Base-by-base conservation (phyloP, 345 rosid species). In the Tarenaya hassleriana region DNA sequence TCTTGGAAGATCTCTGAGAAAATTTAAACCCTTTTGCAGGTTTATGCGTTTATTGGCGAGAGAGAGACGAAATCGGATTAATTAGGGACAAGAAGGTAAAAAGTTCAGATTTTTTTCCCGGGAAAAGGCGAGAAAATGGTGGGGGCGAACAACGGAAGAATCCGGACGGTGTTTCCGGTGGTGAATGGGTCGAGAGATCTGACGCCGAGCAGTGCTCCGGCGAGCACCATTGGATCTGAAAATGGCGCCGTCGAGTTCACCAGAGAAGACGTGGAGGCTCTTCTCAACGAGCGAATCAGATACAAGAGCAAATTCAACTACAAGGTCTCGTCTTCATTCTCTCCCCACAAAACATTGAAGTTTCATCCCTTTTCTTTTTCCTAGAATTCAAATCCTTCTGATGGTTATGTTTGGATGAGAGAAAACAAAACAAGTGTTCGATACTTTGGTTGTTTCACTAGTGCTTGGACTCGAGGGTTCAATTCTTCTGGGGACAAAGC, bases 241-340 rank as follows among this genome's bases (percentile, higher is more conserved):
- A 75, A 64, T 52, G 77, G 87, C 8, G 66, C 73, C 15, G 58
- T 69, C 55, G 87, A 81, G 66, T 75, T 75, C 64, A 71, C 87
- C 2, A 71, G 87, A 59, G 87, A 77, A 75, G 87, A 75, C 16
- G 87, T 81, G 54, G 83, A 73, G 10, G 73, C 87, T 42, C 70
- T 81, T 60, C 62, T 81, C 56, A 77, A 58, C 50, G 81, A 81
- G 50, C 75, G 71, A 52, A 76, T 78, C 72, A 81, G 62, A 63
- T 70, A 67, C 61, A 81, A 71, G 77, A 81, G 70, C 79, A 81
- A 81, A 67, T 90, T 69, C 60, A 88, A 88, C 64, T 85, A 85
- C 68, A 88, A 88, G 95, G 95, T 84, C 17, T 39, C 63, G 51
- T 10, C 17, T 29, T 38, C 27, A 3, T 33, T 24, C 24, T 34